phyloP scores from a whole-genome alignment of 192 early-diverging fungal species.

The Coemansia sp. region DNA sequence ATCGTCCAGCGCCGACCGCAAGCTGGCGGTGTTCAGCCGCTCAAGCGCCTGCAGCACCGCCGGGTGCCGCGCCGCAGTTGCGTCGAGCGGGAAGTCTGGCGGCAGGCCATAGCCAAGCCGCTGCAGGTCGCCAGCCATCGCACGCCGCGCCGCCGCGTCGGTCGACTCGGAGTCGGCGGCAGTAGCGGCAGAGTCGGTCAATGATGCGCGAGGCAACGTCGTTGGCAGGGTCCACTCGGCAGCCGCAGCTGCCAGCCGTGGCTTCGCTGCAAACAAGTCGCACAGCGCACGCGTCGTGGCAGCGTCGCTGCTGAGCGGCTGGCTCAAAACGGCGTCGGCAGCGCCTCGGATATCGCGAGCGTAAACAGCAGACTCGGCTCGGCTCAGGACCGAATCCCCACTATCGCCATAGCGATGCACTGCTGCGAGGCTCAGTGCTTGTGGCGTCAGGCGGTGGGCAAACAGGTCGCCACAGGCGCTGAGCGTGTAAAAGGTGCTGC shows the following conservation, averaged over 20 bases:
- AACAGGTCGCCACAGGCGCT: constrained; percentile 55
- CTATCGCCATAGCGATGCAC: constrained; percentile 9
- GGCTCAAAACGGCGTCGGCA: constrained; percentile 30
- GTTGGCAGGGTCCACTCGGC: constrained; percentile 47
- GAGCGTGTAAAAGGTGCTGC: constrained; percentile 42
- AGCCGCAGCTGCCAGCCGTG: constrained; percentile 20
- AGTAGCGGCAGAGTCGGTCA: constrained; percentile 12
- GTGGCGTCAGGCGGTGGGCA: constrained; percentile 34
- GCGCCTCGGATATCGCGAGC: constrained; percentile 40
- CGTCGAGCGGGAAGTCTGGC: constrained; percentile 50
- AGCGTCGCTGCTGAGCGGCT: background rate
- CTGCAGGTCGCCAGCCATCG: constrained; percentile 29
- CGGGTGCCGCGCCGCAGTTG: constrained; percentile 31
- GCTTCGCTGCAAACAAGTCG: constrained; percentile 51
- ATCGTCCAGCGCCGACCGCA: constrained; percentile 37
- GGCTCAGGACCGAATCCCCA: background rate
- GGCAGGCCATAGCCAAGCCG: constrained; percentile 48
- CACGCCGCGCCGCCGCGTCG: constrained; percentile 16
- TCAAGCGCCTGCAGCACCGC: constrained; percentile 51
- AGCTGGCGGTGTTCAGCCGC: constrained; percentile 44
- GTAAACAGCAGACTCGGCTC: constrained; percentile 31
- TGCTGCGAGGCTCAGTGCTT: constrained; percentile 15
- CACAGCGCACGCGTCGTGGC: constrained; percentile 25
- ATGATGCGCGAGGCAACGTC: constrained; percentile 7
- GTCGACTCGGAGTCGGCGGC: background rate